Percentiles rank a stretch among this genome's conserved stretches.
phyloP scores from a whole-genome alignment of 2,329 filamentous ascomycete species.

The Byssochlamys sp. region DNA sequence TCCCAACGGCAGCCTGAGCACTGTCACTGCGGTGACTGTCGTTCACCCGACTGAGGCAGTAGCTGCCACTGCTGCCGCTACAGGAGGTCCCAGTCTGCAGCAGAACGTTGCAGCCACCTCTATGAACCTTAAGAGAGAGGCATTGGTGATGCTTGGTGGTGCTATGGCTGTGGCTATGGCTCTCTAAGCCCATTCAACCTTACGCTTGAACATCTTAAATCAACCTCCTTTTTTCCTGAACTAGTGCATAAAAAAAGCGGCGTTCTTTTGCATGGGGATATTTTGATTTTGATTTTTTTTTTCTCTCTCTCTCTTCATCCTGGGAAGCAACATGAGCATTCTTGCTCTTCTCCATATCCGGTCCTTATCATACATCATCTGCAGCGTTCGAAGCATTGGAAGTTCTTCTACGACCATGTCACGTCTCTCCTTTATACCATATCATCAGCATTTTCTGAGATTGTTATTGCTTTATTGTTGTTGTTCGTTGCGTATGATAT shows the following conservation, averaged over 20 bases:
- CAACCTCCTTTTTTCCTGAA: neutral
- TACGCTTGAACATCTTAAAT: neutral
- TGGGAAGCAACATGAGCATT: neutral
- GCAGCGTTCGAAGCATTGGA: neutral
- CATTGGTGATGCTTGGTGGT: constrained; percentile 32
- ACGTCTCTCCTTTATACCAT: neutral
- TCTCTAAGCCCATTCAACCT: constrained; percentile 14
- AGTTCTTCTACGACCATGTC: neutral
- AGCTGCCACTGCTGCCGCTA: constrained; percentile 14
- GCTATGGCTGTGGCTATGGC: constrained; percentile 32
- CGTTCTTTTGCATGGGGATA: neutral
- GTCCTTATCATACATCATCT: neutral
- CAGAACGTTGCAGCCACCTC: constrained; percentile 24
- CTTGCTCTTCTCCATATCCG: neutral
- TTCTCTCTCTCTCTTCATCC: neutral
- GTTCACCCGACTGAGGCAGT: constrained; percentile 28
- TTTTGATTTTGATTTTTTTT: too few relatives aligned
- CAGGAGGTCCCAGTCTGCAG: constrained; percentile 30
- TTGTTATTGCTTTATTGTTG: neutral
- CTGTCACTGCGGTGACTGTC: constrained; percentile 37
- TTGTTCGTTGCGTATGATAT: neutral
- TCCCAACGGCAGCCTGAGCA: constrained; percentile 32
- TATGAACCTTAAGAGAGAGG: constrained; percentile 22
- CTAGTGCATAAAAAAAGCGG: neutral
- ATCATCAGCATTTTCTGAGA: neutral